Evolutionary conservation across 2,329 filamentous ascomycete genomes (phyloP), one percentile per base, ranked within the genome.

Genomic region (Plectosphaerella plurivora): DNA sequence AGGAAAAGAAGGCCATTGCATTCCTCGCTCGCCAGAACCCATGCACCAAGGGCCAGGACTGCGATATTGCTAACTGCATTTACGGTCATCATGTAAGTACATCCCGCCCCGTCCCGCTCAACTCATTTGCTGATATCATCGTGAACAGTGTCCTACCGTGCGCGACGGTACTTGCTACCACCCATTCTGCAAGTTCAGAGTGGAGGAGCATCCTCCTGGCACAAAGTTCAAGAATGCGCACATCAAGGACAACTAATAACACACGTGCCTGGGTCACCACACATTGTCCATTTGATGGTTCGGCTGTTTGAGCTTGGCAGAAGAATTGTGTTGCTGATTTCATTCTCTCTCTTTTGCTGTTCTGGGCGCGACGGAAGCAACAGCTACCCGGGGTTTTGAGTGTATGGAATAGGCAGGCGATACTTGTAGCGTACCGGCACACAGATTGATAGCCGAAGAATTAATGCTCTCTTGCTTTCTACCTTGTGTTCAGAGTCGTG

Each of bases 41-140:
- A 1, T 86, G 82, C 65, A 72, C 72, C 0, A 74, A 68, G 28
- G 78, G 79, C 0, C 82, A 86, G 61, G 71, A 80, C n/a, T 86
- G 82, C 57, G 74, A 78, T 7, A 66, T 75, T 4, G 73, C 77
- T 2, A 76, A 78, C 55, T 86, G 82, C 61, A 84, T 85, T 53
- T 85, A 86, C 58, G 82, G 82, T 3, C 82, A 86, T 62, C 76
- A 86, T 60, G 79, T 82, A 61, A 70, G 78, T 72, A 44, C 25
- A 22, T 14, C 6, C 28, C 18, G 16, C 4, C 5, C 20, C 45
- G 37, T 39, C 37, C 37, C 12, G 37, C 15, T 20, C 44, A 12
- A 33, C 16, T 14, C 14, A 54, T 15, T 28, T 45, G 53, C 49
- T 55, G 35, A 49, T 9, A 33, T 12, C 25, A 33, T 54, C 28